Percentiles rank a stretch among this genome's conserved stretches.
phyloP scores from a whole-genome alignment of 805 yeast species.

The Lipomyces sp. region DNA sequence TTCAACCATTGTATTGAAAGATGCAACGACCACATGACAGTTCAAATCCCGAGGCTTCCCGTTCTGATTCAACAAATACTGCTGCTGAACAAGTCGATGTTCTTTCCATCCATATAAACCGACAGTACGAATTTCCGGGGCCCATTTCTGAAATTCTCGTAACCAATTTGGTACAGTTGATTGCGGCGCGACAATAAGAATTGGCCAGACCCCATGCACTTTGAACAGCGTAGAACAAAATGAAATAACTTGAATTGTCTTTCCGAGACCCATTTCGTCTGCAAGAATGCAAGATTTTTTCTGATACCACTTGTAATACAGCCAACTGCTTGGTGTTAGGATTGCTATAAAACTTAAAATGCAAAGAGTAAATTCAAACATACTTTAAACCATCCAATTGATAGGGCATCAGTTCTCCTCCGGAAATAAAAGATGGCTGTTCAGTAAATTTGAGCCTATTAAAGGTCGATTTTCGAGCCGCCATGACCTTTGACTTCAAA shows the following conservation, averaged over 20 bases:
- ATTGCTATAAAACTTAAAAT: neutral
- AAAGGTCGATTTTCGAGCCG: conserved; percentile 5
- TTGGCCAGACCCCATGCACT: conserved; percentile 68
- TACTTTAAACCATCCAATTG: conserved; percentile 28
- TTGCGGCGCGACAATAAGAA: conserved; percentile 89
- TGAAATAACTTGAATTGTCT: conserved; percentile 80
- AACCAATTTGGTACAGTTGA: conserved; percentile 96
- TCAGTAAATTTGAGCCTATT: conserved; percentile 10
- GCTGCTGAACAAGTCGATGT: conserved; percentile 47
- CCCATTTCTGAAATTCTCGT: conserved; percentile 90
- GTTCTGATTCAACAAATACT: conserved; percentile 27
- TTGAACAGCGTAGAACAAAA: conserved; percentile 86
- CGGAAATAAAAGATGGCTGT: conserved; percentile 21
- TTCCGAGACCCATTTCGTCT: conserved; percentile 68
- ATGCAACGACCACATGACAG: conserved; percentile 66
- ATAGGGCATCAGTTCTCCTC: conserved; percentile 24
- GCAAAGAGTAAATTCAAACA: neutral
- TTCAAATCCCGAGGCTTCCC: conserved; percentile 18
- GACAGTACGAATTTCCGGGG: conserved; percentile 89
- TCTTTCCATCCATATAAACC: conserved; percentile 74
- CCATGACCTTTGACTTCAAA: neutral
- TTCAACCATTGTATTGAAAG: conserved; percentile 74
- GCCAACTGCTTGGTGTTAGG: conserved; percentile 16
- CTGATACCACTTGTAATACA: conserved; percentile 26
- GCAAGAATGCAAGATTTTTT: conserved; percentile 57